Base-by-base conservation (phyloP, 768 basidiomycete species). In the Termitomyces sp. region DNA sequence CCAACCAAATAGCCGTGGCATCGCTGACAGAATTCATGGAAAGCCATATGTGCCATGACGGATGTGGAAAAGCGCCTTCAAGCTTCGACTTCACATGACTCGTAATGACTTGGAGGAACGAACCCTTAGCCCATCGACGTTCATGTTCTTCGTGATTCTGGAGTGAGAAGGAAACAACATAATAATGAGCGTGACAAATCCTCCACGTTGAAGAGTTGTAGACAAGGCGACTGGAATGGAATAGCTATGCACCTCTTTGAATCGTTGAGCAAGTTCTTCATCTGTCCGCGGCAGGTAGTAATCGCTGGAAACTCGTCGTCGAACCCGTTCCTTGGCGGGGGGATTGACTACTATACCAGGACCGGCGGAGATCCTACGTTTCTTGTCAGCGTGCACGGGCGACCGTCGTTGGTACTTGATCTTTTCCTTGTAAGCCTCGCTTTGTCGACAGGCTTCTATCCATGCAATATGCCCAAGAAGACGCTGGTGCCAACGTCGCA, bases 1-100 rank as follows among this genome's bases (percentile, higher is more conserved):
- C 85, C 43, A 91, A 63, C 90, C 90, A 92, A 40, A 90, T 89
- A 3, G 88, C 88, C 8, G 89, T 91, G 20, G 81, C 82, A 63
- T 90, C 88, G 62, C 77, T 83, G 57, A 84, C 84, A 13, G 83
- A 81, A 65, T 91, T 90, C 63, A 83, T 75, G 3, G 89, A 88
- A n/a, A 92, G 66, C 90, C 89, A 91, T 40, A 83, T 69, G 26
- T 78, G 75, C 86, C 87, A 90, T 7, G 80, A 71, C 3, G 70
- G 63, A 47, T 64, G 71, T 56, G 73, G 68, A 4, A 66, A 68
- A 33, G 64, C 54, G 18, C 73, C 60, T 28, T 62, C 66, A n/a
- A 68, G 67, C 47, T 64, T 68, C 22, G 66, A 56, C 51, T 72
- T 70, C 30, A 84, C 65, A 46, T 72, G 75, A 44, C 65, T 67